Conservation (phyloP, 139 green algal genomes). For the Picochlorum costavermella region DNA sequence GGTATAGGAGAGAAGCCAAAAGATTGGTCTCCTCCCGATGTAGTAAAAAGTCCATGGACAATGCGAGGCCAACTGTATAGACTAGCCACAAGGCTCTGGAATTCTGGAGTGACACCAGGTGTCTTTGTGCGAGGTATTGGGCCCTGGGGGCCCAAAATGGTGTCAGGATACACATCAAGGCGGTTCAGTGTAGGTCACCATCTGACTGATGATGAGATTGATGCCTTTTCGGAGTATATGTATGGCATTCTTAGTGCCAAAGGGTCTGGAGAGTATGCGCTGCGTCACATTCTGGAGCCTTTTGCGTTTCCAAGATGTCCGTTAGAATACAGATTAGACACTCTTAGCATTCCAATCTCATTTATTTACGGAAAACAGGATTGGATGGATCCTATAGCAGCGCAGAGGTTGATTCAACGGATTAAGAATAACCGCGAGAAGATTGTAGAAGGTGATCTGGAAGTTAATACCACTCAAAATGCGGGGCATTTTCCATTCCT, state of each 20-base stretch:
- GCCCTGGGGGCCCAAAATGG: conserved; percentile 50
- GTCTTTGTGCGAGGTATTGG: conserved; percentile 57
- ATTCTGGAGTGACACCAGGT: conserved; percentile 63
- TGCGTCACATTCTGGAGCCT: conserved; percentile 67
- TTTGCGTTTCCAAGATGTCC: conserved; percentile 66
- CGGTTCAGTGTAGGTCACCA: conserved; percentile 42
- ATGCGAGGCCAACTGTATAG: conserved; percentile 34
- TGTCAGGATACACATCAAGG: conserved; percentile 36
- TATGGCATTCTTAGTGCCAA: conserved; percentile 48
- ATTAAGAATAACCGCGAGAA: not conserved
- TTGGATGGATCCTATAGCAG: conserved; percentile 60
- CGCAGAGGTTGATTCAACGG: not conserved
- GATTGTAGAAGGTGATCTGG: conserved; percentile 19
- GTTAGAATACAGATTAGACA: conserved; percentile 50
- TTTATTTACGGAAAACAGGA: conserved; percentile 62
- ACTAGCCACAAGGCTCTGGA: conserved; percentile 34
- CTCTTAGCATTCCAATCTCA: conserved; percentile 45
- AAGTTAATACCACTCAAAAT: conserved; percentile 18
- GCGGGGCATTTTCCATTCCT: conserved; percentile 66
- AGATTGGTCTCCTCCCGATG: conserved; percentile 41
- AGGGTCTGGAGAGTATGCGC: conserved; percentile 67
- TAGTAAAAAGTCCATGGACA: conserved; percentile 29
- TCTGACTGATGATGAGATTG: conserved; percentile 34
- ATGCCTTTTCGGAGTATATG: conserved; percentile 35
- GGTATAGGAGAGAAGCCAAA: conserved; percentile 55